These are phyloP conservation scores for Beta lomatogona DNA, from an alignment of 179 eudicot genomes.

Conservation along the genomic window DNA sequence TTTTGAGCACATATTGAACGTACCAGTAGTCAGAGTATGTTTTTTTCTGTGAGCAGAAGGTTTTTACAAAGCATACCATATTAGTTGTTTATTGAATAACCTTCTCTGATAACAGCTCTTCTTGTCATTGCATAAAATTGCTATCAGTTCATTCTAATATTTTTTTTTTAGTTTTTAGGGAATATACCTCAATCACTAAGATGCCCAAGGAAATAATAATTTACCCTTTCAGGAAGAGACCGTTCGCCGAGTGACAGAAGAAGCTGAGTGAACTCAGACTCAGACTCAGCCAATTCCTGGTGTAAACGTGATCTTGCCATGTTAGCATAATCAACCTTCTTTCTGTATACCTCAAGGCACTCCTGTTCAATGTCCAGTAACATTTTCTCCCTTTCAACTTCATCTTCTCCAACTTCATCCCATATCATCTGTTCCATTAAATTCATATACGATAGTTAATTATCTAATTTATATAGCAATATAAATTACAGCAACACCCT, in stretches of 20 bases:
- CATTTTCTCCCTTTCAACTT: slow-evolving; percentile 70
- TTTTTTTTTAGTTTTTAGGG: background rate
- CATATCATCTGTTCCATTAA: slow-evolving; percentile 70
- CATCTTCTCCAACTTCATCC: slow-evolving; percentile 97
- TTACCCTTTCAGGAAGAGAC: slow-evolving; percentile 83
- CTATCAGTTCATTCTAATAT: no score
- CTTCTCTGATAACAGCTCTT: background rate
- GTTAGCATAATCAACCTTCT: slow-evolving; percentile 92
- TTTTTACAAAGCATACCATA: background rate
- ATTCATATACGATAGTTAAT: background rate
- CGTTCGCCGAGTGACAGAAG: slow-evolving; percentile 82
- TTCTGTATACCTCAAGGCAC: slow-evolving; percentile 79
- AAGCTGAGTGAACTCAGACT: slow-evolving; percentile 88
- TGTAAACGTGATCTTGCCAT: slow-evolving; percentile 83
- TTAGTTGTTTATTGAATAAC: background rate
- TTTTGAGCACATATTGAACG: background rate
- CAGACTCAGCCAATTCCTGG: slow-evolving; percentile 87
- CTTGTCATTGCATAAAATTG: background rate
- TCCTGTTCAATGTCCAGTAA: slow-evolving; percentile 81
- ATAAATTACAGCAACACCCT: background rate
- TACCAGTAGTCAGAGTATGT: background rate
- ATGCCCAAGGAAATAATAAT: slow-evolving; percentile 18
- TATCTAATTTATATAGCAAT: background rate
- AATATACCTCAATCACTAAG: background rate
- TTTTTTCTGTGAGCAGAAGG: background rate